A percentile compares a stretch with the other conserved stretches of the same genome.
These are phyloP conservation scores for Marsdenia floribunda DNA, from an alignment of 257 asterid species.

Conservation along the genomic window DNA sequence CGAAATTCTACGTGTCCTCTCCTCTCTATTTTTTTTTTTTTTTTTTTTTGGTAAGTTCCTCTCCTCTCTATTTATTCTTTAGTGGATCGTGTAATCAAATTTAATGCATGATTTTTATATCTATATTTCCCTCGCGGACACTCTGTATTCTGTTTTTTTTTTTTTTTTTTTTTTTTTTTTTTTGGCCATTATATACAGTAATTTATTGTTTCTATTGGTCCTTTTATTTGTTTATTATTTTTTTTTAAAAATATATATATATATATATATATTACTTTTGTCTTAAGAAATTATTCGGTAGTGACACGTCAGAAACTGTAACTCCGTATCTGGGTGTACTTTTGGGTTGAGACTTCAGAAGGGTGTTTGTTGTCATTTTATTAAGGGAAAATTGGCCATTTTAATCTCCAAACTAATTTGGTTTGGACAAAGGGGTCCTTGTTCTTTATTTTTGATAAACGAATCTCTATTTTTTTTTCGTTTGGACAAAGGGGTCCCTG, in stretches of 20 bases:
- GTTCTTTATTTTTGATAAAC: no score
- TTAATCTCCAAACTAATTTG: no score
- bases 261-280: background rate
- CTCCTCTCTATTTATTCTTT: background rate
- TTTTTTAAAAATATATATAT: no score
- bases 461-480: no score
- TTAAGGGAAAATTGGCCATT: background rate
- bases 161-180: no score
- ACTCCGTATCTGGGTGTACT: constrained; percentile 7
- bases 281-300: background rate
- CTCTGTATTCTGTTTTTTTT: background rate
- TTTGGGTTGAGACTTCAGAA: background rate
- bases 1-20: background rate
- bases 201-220: no score
- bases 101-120: background rate
- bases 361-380: constrained; percentile 11
- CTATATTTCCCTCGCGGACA: background rate
- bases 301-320: constrained; percentile 24
- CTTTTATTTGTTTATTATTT: no score
- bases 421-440: no score
- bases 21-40: no score
- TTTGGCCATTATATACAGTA: no score
- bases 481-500: no score
- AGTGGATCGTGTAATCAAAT: background rate
- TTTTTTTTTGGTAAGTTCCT: no score